Base-by-base conservation (phyloP, 768 basidiomycete species). In the Cubamyces lactineus region DNA sequence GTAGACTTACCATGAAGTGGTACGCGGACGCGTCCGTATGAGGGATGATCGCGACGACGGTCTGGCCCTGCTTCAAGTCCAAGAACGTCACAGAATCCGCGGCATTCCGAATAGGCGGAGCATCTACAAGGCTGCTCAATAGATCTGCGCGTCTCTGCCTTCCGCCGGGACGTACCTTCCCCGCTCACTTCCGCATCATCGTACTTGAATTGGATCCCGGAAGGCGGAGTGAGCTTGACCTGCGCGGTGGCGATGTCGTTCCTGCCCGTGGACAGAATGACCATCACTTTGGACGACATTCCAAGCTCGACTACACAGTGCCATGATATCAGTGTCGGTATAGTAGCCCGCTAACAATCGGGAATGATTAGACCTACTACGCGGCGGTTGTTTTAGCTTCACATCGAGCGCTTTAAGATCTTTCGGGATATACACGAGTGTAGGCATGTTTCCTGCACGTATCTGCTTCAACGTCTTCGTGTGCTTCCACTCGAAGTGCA, bases 401-500 rank as follows among this genome's bases (percentile, higher is more conserved):
- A 91, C 79, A 67, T 90, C 82, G 28, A 96, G 73, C 0, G 87
- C 86, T 24, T 79, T 78, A 3, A 78, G 68, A 70, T 94, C 87
- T 28, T 78, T 77, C 9, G 88, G 86, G 28, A 97, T 79, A 38
- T 80, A 78, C 8, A 95, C 80, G 40, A 88, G 71, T 15, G 74
- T 70, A 3, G 80, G 74, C 23, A 63, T 74, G 72, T 38, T 74
- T 74, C 50, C 73, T 54, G 58, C 57, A 39, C 46, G 62, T 53
- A 54, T 56, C 39, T 64, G 63, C 39, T 64, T 64, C 9, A 54
- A 16, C 13, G 62, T 62, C 64, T 67, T 63, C 55, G 40, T 28
- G 78, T 57, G 80, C 77, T 77, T 78, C 82, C 87, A 89, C 69
- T 90, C 87, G 47, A 96, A 79, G 48, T 82, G 76, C 16, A 95